These are phyloP conservation scores for Tricholoma sp. DNA, from an alignment of 768 basidiomycete genomes.

Conservation along the genomic window DNA sequence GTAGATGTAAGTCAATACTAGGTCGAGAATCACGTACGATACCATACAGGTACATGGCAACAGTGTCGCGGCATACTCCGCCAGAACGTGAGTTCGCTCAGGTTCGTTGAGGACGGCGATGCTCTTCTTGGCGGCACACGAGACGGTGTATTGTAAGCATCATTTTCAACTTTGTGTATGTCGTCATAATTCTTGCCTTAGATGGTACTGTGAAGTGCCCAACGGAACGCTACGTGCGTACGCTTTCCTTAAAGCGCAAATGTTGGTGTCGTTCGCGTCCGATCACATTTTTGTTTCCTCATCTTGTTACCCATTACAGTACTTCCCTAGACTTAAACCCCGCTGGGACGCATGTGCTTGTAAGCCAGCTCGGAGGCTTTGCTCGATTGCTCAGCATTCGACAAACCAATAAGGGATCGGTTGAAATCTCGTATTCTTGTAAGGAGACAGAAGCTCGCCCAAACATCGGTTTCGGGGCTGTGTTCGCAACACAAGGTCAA, in stretches of 20 bases:
- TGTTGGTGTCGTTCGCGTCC: conserved; percentile 36
- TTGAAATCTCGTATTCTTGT: conserved; percentile 48
- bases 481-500: conserved; percentile 49
- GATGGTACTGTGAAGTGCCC: conserved; percentile 66
- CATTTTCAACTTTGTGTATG: background rate
- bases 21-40: conserved; percentile 1
- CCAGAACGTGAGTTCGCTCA: conserved; percentile 59
- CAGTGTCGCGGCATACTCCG: conserved; percentile 59
- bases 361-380: conserved; percentile 45
- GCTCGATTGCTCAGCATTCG: conserved; percentile 49
- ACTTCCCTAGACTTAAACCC: conserved; percentile 50
- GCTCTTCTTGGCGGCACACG: conserved; percentile 65
- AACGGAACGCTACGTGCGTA: conserved; percentile 62
- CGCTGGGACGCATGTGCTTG: conserved; percentile 44
- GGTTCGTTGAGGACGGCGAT: conserved; percentile 58
- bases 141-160: conserved; percentile 60
- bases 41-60: conserved; percentile 52
- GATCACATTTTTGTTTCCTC: background rate
- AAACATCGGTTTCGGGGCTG: conserved; percentile 37
- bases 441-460: conserved; percentile 33
- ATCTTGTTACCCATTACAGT: conserved; percentile 24
- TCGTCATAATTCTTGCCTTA: conserved; percentile 19
- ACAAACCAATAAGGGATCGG: conserved; percentile 42
- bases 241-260: conserved; percentile 51
- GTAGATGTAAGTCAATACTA: background rate